phyloP scores from a whole-genome alignment of 306 rosid species.

The Glycyrrhiza uralensis region DNA sequence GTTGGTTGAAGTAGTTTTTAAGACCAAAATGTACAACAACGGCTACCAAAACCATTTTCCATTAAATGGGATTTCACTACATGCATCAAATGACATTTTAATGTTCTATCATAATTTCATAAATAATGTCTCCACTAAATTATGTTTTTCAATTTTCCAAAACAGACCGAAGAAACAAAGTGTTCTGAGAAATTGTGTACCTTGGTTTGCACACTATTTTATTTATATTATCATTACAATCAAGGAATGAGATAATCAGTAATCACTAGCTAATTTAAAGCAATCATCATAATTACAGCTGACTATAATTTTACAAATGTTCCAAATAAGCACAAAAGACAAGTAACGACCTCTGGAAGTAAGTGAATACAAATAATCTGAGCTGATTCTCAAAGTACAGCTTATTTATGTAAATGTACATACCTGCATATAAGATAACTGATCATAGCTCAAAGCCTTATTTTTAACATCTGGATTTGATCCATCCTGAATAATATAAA shows the following conservation, averaged over 20 bases:
- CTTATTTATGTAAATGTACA: constrained; percentile 8
- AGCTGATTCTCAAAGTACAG: background rate
- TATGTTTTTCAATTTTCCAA: background rate
- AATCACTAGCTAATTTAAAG: background rate
- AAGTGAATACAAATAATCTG: background rate
- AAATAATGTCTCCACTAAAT: too few relatives aligned
- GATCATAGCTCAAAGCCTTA: constrained; percentile 78
- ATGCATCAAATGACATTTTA: too few relatives aligned
- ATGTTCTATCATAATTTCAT: too few relatives aligned
- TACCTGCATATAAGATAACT: constrained; percentile 89
- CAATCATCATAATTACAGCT: background rate
- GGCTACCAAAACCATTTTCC: too few relatives aligned
- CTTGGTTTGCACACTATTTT: background rate
- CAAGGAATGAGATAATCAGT: background rate
- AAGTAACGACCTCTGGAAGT: constrained; percentile 16
- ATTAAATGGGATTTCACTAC: too few relatives aligned
- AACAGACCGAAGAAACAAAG: background rate
- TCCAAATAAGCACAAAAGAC: constrained; percentile 11
- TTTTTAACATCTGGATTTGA: constrained; percentile 62
- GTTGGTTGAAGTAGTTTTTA: background rate
- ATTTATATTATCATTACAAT: constrained; percentile 1
- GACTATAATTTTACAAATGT: background rate
- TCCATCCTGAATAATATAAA: constrained; percentile 67
- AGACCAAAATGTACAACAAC: background rate
- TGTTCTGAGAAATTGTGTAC: background rate